Evolutionary conservation across 257 asterid species (phyloP), one percentile per base, ranked within the genome.

Genomic region (Nicotiana tabacum): DNA sequence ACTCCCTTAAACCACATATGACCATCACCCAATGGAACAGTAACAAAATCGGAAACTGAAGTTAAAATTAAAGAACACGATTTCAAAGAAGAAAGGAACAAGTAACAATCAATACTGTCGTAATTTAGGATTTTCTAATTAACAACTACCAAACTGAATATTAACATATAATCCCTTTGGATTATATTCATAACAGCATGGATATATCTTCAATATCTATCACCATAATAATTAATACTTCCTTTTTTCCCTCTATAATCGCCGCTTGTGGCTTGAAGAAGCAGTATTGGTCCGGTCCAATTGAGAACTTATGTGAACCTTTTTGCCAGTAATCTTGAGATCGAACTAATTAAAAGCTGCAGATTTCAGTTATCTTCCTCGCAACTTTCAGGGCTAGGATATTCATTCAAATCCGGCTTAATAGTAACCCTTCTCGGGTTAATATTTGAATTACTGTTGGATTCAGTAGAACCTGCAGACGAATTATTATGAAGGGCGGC

Each of bases 371-470:
- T 85, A 3, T 91, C 97, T 46, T 91, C 98, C 21, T 90, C 98
- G 66, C 91, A 89, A 35, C 82, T 80, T 81, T 91, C 97, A 0
- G 96, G 97, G 78, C 90, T 92, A 1, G 98, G 98, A 68, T 91
- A 94, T 90, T 94, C 93, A 27, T 94, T 94, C 96, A 94, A 89
- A 82, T 94, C 97, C 62, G 97, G 96, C 81, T 90, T 91, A 85
- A 83, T 88, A 5, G 64, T 0, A 21, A 70, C 87, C 81, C 91
- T 94, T 30, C 60, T 80, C 3, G 91, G 24, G 4, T 80, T 83
- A 13, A 83, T 30, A 1, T 78, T 77, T 9, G 66, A 27, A 27
- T 48, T 65, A 51, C 61, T 53, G 29, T 43, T 67, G 1, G 77
- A 55, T 46, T 65, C 60, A 35, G 33, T 2, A 18, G 1, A 13